Conservation (phyloP, 352 stramenopile genomes). For the Phytophthora macrochlamydospora region DNA sequence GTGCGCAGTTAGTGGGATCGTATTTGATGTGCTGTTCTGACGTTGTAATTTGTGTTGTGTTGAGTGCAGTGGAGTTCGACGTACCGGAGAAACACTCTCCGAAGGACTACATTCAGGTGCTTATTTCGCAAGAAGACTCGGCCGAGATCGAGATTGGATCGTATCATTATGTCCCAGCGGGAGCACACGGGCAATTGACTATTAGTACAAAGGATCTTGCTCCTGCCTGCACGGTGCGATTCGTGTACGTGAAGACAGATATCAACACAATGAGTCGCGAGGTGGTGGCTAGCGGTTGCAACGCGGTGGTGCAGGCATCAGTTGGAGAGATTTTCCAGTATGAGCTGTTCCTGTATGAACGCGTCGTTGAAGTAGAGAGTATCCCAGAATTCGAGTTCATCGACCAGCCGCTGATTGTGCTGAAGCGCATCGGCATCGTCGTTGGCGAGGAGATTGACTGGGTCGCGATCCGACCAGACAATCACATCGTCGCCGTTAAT, state of each 20-base stretch:
- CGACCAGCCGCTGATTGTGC: constrained; percentile 83
- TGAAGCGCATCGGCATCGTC: constrained; percentile 87
- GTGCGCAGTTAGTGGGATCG: not conserved
- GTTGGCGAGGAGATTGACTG: constrained; percentile 80
- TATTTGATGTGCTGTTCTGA: not conserved
- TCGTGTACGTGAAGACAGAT: constrained; percentile 88
- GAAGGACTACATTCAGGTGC: constrained; percentile 88
- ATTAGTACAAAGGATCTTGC: constrained; percentile 79
- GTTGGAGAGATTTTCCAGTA: constrained; percentile 91
- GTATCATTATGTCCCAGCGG: constrained; percentile 74
- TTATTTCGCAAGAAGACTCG: constrained; percentile 78
- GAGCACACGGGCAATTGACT: constrained; percentile 70
- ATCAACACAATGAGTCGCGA: constrained; percentile 86
- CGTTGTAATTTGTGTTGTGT: constrained; percentile 2
- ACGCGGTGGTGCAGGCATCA: constrained; percentile 80
- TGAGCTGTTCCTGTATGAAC: constrained; percentile 87
- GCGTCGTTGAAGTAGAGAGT: constrained; percentile 88
- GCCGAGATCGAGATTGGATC: constrained; percentile 77
- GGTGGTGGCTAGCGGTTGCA: constrained; percentile 87
- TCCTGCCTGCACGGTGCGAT: constrained; percentile 72
- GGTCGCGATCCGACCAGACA: constrained; percentile 77
- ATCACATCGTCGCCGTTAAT: constrained; percentile 89
- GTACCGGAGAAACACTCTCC: constrained; percentile 80
- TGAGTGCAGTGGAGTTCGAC: constrained; percentile 71
- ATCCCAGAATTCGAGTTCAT: constrained; percentile 89